These are phyloP conservation scores for Kwoniella sp. DNA, from an alignment of 768 basidiomycete genomes.

Conservation along the genomic window DNA sequence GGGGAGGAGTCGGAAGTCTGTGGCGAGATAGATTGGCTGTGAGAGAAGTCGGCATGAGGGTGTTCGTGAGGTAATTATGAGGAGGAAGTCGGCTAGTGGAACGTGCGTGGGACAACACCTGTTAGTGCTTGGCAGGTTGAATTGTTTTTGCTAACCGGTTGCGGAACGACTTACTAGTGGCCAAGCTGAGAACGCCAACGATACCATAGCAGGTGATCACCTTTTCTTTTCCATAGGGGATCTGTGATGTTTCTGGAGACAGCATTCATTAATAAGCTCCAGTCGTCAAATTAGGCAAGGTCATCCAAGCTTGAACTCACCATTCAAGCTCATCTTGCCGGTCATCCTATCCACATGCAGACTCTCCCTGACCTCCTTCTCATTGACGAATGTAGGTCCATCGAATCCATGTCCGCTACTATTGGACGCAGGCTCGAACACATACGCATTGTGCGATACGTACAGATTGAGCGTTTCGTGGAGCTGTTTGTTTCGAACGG, in stretches of 20 bases:
- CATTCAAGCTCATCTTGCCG: slow-evolving; percentile 55
- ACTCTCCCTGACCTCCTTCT: slow-evolving; percentile 54
- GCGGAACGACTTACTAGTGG: slow-evolving; percentile 53
- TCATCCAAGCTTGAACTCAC: slow-evolving; percentile 45
- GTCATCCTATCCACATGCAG: slow-evolving; percentile 56
- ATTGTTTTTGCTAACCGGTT: too few species aligned
- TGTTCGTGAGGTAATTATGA: slow-evolving; percentile 81
- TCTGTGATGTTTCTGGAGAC: slow-evolving; percentile 22
- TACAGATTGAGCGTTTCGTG: slow-evolving; percentile 56
- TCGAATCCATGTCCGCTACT: slow-evolving; percentile 23
- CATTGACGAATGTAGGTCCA: slow-evolving; percentile 30
- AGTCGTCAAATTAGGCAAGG: not conserved
- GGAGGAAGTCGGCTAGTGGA: slow-evolving; percentile 83
- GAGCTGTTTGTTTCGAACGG: slow-evolving; percentile 21
- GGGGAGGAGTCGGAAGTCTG: slow-evolving; percentile 88
- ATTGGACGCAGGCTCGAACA: slow-evolving; percentile 47
- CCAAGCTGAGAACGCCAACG: slow-evolving; percentile 59
- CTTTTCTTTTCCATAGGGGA: slow-evolving; percentile 53
- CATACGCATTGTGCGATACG: slow-evolving; percentile 46
- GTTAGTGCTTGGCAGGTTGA: not conserved
- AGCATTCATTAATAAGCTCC: not conserved
- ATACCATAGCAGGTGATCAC: slow-evolving; percentile 59
- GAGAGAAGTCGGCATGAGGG: slow-evolving; percentile 76
- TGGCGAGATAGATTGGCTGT: slow-evolving; percentile 83
- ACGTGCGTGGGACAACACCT: not conserved